Percentiles rank a stretch among this genome's conserved stretches.
phyloP scores from a whole-genome alignment of 148 eudicot species.

The Cornus kousa region DNA sequence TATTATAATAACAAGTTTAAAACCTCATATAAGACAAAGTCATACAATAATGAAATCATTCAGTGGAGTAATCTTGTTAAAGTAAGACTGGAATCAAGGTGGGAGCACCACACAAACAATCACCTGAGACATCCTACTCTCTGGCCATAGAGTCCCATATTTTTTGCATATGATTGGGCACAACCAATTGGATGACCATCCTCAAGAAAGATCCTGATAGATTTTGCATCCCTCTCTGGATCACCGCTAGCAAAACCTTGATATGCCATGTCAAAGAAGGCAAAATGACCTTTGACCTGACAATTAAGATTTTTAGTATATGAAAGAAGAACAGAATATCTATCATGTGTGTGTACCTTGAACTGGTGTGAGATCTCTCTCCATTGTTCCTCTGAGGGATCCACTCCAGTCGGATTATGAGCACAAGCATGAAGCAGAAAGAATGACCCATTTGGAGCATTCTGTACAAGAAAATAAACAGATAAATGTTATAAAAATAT shows the following conservation, averaged over 20 bases:
- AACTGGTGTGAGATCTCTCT: constrained; percentile 77
- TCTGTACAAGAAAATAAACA: constrained; percentile 33
- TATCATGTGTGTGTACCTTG: constrained; percentile 45
- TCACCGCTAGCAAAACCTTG: constrained; percentile 99
- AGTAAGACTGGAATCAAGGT: too few species aligned
- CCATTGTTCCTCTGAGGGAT: constrained; percentile 97
- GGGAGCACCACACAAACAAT: not conserved
- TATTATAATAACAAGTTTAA: too few species aligned
- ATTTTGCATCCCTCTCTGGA: constrained; percentile 92
- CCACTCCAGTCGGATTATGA: constrained; percentile 99
- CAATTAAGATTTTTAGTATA: constrained; percentile 4
- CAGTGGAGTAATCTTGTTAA: too few species aligned
- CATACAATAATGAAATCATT: too few species aligned
- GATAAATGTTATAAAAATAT: not conserved
- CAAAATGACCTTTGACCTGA: constrained; percentile 91
- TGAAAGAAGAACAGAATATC: not conserved
- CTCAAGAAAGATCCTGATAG: constrained; percentile 91
- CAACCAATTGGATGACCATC: constrained; percentile 90
- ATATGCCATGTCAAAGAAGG: constrained; percentile 99
- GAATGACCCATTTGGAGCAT: constrained; percentile 93
- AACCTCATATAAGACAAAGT: too few species aligned
- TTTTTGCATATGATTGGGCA: constrained; percentile 93
- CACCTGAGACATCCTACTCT: constrained; percentile 99
- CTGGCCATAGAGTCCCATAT: constrained; percentile 99
- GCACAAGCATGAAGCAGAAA: constrained; percentile 99